Conservation (phyloP, 2,329 filamentous ascomycete genomes). For the Aspergillus alliaceus region DNA sequence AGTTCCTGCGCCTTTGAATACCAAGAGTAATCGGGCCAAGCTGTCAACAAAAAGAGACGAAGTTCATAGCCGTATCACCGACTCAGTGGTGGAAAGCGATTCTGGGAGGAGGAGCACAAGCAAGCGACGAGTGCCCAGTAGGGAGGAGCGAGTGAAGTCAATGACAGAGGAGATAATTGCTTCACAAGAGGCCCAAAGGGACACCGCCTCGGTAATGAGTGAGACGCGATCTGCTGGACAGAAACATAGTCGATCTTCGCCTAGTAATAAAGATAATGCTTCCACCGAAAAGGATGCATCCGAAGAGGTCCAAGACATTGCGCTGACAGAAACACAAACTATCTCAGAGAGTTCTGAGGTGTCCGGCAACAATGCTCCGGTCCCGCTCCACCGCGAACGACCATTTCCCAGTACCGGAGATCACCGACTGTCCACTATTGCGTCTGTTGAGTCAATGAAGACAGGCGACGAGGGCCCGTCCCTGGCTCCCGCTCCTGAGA, state of each 20-base stretch:
- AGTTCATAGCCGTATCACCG: conserved; percentile 15
- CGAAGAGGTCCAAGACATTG: conserved; percentile 27
- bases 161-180: conserved; percentile 8
- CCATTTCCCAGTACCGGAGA: conserved; percentile 54
- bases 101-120: conserved; percentile 25
- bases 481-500: conserved; percentile 13
- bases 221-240: conserved; percentile 14
- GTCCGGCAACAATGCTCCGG: conserved; percentile 37
- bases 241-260: conserved; percentile 16
- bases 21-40: conserved; percentile 39
- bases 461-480: conserved; percentile 26
- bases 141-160: conserved; percentile 18
- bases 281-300: conserved; percentile 13
- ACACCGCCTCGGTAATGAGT: conserved; percentile 9
- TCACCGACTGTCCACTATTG: conserved; percentile 58
- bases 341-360: conserved; percentile 40
- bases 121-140: conserved; percentile 21
- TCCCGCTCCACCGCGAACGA: conserved; percentile 43
- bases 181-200: conserved; percentile 6
- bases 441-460: conserved; percentile 55
- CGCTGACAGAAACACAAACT: conserved; percentile 27
- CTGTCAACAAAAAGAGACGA: conserved; percentile 25
- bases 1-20: conserved; percentile 42
- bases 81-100: conserved; percentile 27
- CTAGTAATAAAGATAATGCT: conserved; percentile 9